Conservation (phyloP, 371 early-diverging fungal species). For the Umbelopsis sp. region DNA sequence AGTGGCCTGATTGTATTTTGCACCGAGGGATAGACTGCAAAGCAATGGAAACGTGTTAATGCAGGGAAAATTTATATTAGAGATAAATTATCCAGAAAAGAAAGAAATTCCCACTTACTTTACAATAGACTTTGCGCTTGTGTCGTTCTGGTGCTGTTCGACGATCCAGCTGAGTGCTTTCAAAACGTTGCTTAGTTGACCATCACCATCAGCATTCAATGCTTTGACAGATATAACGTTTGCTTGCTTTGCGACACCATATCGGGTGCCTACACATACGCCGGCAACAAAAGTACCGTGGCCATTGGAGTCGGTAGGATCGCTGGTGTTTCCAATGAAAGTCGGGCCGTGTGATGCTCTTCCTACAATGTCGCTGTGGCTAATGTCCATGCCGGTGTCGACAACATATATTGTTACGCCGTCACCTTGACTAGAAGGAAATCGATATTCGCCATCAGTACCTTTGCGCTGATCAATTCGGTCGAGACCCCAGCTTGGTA, state of each 20-base stretch:
- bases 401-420: conserved; percentile 46
- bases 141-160: conserved; percentile 33
- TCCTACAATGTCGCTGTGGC: conserved; percentile 42
- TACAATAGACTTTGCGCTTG: conserved; percentile 36
- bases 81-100: background rate
- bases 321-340: conserved; percentile 30
- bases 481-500: conserved; percentile 49
- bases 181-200: conserved; percentile 60
- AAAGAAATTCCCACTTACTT: conserved; percentile 34
- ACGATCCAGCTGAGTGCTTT: conserved; percentile 69
- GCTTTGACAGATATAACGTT: conserved; percentile 67
- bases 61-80: no score
- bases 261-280: conserved; percentile 59
- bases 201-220: conserved; percentile 54
- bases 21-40: conserved; percentile 57
- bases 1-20: conserved; percentile 58
- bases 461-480: conserved; percentile 51
- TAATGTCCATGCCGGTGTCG: conserved; percentile 33
- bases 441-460: conserved; percentile 38
- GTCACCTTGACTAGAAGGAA: conserved; percentile 37
- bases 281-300: conserved; percentile 71
- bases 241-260: conserved; percentile 66
- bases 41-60: background rate
- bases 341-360: conserved; percentile 39
- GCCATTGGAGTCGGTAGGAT: conserved; percentile 37